Base-by-base conservation (phyloP, 2,329 filamentous ascomycete genomes). In the Amauroascus verrucosus region DNA sequence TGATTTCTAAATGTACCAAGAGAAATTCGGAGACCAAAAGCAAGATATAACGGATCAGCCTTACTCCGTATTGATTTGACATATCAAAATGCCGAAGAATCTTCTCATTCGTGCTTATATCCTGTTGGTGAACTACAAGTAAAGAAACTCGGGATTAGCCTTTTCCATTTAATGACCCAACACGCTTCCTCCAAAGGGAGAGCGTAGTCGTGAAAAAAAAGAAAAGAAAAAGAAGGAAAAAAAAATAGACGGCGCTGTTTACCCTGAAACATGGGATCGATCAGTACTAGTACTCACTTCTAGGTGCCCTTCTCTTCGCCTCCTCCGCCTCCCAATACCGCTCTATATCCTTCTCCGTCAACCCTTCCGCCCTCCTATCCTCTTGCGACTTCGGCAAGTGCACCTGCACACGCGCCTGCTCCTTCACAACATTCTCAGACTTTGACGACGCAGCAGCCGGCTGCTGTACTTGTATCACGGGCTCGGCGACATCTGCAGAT, bases 31-130 rank as follows among this genome's bases (percentile, higher is more conserved):
- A 46, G 13, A 20, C 14, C 6, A 20, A 20, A 13, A 33, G 14
- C 14, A n/a, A n/a, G n/a, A n/a, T n/a, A n/a, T n/a, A n/a, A n/a
- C n/a, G n/a, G n/a, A n/a, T n/a, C n/a, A n/a, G n/a, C 82, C 86
- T 74, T 81, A 95, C 89, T 54, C 93, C 93, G 67, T 87, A 98
- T 63, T 95, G 87, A 56, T 80, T 87, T 64, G 84, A 93, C 60
- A 95, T 85, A 67, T 98, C 93, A 70, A 93, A 98, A 67, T 95
- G 87, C 58, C 91, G 77, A 63, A 97, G 70, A 24, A 97, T 82
- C 75, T 91, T 95, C 76, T 97, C 90, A 53, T 85, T 77, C 44
- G 86, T 60, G 9, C 75, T 78, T 60, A 97, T 65, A 1, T 77
- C 83, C 62, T 84, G 70, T 70, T 95, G 88, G 64, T 97, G 93